Percentiles rank a stretch among this genome's conserved stretches.
These are phyloP conservation scores for Quercus phellos DNA, from an alignment of 331 rosid genomes.

Conservation along the genomic window DNA sequence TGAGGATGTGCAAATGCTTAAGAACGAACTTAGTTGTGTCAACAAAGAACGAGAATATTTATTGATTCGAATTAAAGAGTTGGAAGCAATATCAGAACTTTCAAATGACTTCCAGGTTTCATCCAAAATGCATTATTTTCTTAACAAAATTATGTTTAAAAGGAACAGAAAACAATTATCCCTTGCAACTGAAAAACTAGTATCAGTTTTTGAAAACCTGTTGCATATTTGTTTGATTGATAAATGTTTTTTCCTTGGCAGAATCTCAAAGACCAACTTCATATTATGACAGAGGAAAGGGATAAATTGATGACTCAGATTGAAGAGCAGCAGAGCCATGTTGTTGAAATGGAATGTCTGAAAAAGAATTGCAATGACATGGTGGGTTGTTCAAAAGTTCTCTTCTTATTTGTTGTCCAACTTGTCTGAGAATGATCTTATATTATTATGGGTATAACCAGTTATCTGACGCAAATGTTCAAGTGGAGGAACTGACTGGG, in stretches of 20 bases:
- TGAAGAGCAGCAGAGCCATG: constrained; percentile 47
- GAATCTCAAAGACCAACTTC: constrained; percentile 46
- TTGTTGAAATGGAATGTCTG: constrained; percentile 35
- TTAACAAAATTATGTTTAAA: background rate
- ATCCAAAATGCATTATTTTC: constrained; percentile 12
- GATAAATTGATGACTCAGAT: constrained; percentile 42
- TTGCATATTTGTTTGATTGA: constrained; percentile 16
- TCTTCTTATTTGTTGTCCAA: constrained; percentile 12
- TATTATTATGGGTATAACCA: constrained; percentile 22
- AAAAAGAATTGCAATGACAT: constrained; percentile 36
- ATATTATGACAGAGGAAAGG: constrained; percentile 44
- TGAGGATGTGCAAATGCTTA: constrained; percentile 23
- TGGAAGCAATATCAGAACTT: constrained; percentile 21
- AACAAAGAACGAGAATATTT: constrained; percentile 27
- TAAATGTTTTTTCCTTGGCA: constrained; percentile 23
- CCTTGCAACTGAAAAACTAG: background rate
- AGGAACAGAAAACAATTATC: constrained; percentile 2
- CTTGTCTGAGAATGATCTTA: background rate
- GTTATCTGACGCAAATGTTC: constrained; percentile 43
- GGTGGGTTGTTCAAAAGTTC: constrained; percentile 33
- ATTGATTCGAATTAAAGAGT: constrained; percentile 22
- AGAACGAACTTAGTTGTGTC: constrained; percentile 16
- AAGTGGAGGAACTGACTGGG: constrained; percentile 45
- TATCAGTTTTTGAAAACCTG: background rate
- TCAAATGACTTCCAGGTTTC: constrained; percentile 39